Evolutionary conservation across 2,329 filamentous ascomycete genomes (phyloP).

Genomic region (Sporothrix pseudoabietina): DNA sequence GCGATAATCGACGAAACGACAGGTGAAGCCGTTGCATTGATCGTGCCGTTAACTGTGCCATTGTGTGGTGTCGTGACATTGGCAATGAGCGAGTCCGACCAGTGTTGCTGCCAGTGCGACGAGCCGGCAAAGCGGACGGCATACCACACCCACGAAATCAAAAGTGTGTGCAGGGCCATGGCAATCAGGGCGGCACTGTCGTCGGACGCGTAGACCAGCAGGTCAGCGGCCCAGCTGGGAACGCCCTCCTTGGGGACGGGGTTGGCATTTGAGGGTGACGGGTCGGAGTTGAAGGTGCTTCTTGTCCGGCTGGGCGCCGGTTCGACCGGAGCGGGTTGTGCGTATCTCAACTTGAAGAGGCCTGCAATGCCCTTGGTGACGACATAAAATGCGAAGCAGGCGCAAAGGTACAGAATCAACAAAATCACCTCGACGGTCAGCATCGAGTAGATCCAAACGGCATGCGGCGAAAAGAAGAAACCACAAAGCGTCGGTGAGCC

Average conservation of each 20-base stretch:
- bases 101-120: constrained; percentile 26
- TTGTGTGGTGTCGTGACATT: constrained; percentile 3
- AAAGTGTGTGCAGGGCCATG: neutral
- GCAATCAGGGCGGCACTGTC: constrained; percentile 12
- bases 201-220: neutral
- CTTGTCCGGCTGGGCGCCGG: neutral
- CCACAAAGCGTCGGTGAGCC: neutral
- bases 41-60: neutral
- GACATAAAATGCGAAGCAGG: constrained; percentile 8
- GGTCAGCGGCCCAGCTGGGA: neutral
- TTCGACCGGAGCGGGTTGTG: neutral
- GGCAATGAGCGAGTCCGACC: constrained; percentile 25
- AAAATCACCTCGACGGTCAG: constrained; percentile 18
- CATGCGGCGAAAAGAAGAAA: neutral
- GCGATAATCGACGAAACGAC: neutral
- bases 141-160: constrained; percentile 25
- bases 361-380: neutral
- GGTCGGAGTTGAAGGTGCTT: neutral
- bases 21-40: neutral
- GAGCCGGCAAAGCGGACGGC: constrained; percentile 19
- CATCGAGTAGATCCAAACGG: constrained; percentile 12
- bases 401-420: neutral
- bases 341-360: neutral
- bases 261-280: neutral
- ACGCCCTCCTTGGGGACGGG: neutral